phyloP scores from a whole-genome alignment of 1,284 basidiomycete genomes.

The Rhodotorula sp. region DNA sequence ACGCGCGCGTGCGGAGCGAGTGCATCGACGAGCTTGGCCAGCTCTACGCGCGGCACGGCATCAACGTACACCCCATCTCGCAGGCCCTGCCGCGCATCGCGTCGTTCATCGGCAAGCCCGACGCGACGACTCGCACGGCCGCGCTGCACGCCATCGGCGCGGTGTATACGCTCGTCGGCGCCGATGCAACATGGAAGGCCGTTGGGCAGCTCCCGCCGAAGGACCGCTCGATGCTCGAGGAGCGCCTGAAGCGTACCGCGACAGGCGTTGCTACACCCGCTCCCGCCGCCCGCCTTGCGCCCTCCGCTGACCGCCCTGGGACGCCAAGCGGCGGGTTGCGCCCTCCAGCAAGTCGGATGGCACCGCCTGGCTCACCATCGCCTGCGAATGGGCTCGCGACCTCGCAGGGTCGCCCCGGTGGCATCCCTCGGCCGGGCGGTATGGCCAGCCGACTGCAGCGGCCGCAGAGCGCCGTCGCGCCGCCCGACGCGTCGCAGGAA shows the following conservation, averaged over 20 bases:
- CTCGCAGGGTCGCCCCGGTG: conserved; percentile 13
- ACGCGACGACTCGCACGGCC: conserved; percentile 79
- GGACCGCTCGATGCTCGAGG: conserved; percentile 88
- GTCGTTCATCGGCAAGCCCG: conserved; percentile 81
- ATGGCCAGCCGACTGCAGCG: conserved; percentile 18
- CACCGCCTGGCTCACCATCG: conserved; percentile 10
- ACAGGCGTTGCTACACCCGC: conserved; percentile 44
- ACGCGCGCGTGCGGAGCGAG: conserved; percentile 85
- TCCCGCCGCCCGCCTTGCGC: conserved; percentile 11
- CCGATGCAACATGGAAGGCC: conserved; percentile 76
- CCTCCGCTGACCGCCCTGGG: conserved; percentile 13
- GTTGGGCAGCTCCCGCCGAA: conserved; percentile 77
- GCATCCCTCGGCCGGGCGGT: conserved; percentile 21
- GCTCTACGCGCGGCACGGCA: conserved; percentile 79
- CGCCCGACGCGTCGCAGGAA: neutral
- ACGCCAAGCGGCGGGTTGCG: conserved; percentile 22
- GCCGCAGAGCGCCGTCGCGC: conserved; percentile 1
- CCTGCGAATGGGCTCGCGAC: conserved; percentile 8
- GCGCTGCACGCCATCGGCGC: conserved; percentile 79
- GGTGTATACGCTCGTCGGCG: conserved; percentile 74
- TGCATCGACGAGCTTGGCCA: conserved; percentile 76
- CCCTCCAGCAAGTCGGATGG: neutral
- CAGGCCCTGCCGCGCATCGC: conserved; percentile 81
- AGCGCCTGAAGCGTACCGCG: conserved; percentile 77
- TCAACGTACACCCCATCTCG: conserved; percentile 65